A percentile compares a stretch with the other conserved stretches of the same genome.
These are phyloP conservation scores for Solanum piurae DNA, from an alignment of 257 asterid genomes.

Conservation along the genomic window DNA sequence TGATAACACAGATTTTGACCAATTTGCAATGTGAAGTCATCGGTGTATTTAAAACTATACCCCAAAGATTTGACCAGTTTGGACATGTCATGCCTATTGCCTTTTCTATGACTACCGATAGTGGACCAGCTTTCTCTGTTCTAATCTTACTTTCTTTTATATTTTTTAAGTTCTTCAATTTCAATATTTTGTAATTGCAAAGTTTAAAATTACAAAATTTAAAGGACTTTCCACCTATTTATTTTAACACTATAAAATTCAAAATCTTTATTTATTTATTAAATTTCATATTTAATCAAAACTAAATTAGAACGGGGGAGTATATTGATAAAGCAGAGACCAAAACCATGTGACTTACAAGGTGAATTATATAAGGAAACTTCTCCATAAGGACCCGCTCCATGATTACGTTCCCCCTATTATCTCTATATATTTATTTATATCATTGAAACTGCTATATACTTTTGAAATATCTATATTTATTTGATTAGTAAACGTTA, in stretches of 20 bases:
- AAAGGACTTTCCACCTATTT: too few species aligned
- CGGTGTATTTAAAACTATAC: background rate
- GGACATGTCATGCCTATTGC: background rate
- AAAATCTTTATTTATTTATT: too few species aligned
- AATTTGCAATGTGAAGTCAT: background rate
- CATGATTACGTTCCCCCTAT: background rate
- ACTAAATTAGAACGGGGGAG: too few species aligned
- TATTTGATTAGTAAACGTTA: background rate
- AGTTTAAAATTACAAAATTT: too few species aligned
- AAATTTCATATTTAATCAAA: too few species aligned
- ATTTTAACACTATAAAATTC: too few species aligned
- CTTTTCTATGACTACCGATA: background rate
- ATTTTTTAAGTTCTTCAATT: too few species aligned
- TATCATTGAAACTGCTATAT: background rate
- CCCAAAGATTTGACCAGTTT: background rate
- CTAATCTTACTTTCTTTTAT: background rate
- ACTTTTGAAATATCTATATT: background rate
- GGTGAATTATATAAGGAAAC: background rate
- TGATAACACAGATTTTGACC: background rate
- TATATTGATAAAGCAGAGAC: background rate
- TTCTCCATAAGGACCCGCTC: background rate
- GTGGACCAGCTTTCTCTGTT: background rate
- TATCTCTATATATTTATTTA: background rate
- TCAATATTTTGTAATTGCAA: too few species aligned
- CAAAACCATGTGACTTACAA: background rate